phyloP scores from a whole-genome alignment of 1,284 basidiomycete species.

The Fomitopsis schrenkii region DNA sequence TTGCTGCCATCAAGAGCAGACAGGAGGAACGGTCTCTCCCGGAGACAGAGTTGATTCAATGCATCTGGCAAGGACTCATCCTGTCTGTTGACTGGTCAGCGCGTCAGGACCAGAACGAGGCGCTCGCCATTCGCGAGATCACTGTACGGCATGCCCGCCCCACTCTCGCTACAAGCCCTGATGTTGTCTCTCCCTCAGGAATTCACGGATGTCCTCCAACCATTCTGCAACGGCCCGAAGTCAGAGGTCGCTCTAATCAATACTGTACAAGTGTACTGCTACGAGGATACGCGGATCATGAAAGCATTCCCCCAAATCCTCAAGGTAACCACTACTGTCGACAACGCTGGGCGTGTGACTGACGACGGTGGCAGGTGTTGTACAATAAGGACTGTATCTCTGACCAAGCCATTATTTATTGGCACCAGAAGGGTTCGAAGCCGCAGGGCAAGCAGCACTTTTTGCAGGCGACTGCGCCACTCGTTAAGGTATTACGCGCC shows the following conservation, averaged over 20 bases:
- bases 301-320: conserved; percentile 93
- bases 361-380: conserved; percentile 56
- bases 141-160: conserved; percentile 43
- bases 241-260: conserved; percentile 92
- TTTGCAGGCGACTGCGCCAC: conserved; percentile 80
- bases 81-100: conserved; percentile 82
- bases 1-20: conserved; percentile 65
- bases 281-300: conserved; percentile 91
- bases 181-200: conserved; percentile 43
- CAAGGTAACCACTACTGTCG: conserved; percentile 49
- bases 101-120: conserved; percentile 87
- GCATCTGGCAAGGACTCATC: conserved; percentile 92
- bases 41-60: conserved; percentile 80
- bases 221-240: conserved; percentile 84
- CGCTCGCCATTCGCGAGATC: conserved; percentile 80
- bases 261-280: conserved; percentile 90
- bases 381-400: conserved; percentile 95
- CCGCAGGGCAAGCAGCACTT: conserved; percentile 94
- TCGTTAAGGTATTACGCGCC: conserved; percentile 73
- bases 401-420: conserved; percentile 95
- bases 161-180: neutral
- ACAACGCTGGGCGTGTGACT: neutral
- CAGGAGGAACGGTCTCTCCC: conserved; percentile 71
- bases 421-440: conserved; percentile 96
- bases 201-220: conserved; percentile 81